Conservation (phyloP, 768 basidiomycete genomes). For the Tylopilus vinaceipallidus region DNA sequence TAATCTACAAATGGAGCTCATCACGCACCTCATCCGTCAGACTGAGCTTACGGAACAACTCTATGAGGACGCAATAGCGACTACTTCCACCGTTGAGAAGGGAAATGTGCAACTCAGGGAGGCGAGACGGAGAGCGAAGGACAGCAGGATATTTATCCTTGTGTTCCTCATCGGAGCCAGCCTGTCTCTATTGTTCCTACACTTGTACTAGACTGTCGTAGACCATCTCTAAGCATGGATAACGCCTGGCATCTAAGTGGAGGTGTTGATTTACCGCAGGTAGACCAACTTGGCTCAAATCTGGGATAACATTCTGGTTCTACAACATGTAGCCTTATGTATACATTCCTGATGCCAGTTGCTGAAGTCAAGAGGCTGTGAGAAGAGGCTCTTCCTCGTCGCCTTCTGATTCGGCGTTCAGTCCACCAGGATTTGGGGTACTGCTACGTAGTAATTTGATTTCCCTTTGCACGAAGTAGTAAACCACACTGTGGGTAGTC, state of each 20-base stretch:
- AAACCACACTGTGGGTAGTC: constrained; percentile 54
- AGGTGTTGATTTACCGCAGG: neutral
- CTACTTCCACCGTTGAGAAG: constrained; percentile 80
- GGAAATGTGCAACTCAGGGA: constrained; percentile 90
- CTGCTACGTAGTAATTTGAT: constrained; percentile 52
- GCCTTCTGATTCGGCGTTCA: constrained; percentile 59
- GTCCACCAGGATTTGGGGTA: constrained; percentile 47
- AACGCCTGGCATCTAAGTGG: constrained; percentile 2
- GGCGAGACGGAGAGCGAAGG: constrained; percentile 82
- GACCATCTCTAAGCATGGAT: constrained; percentile 2
- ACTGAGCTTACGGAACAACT: constrained; percentile 91
- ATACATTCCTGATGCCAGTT: neutral
- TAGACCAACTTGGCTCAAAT: neutral
- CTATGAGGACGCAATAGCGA: constrained; percentile 91
- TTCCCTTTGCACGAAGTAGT: constrained; percentile 59
- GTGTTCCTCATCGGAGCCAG: constrained; percentile 92
- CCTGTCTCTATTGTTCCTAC: constrained; percentile 87
- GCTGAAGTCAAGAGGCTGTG: neutral
- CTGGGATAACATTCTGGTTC: no score
- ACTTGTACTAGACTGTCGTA: constrained; percentile 68
- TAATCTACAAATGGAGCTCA: constrained; percentile 87
- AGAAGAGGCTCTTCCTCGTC: constrained; percentile 58
- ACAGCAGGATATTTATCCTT: constrained; percentile 85
- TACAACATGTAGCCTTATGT: neutral
- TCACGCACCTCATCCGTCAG: constrained; percentile 84